A percentile compares a stretch with the other conserved stretches of the same genome.
Evolutionary conservation across 2,329 filamentous ascomycete species (phyloP).

Genomic region (Colletotrichum tropicale): DNA sequence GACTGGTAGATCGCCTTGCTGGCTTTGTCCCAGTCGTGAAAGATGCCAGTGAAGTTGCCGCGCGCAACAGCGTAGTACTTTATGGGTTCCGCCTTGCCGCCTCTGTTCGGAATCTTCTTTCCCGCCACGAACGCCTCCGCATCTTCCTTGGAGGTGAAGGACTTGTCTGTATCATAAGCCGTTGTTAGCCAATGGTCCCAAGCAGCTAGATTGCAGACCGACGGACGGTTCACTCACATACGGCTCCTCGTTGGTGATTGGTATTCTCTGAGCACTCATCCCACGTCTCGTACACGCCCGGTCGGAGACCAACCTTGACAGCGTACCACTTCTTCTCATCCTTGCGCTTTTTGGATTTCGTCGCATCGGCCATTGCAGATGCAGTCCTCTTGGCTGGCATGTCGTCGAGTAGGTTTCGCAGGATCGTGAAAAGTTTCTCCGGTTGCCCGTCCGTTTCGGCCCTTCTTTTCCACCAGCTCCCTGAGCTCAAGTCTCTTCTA

Average conservation of each 20-base stretch:
- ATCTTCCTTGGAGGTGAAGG: conserved; percentile 74
- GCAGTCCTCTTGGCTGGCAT: conserved; percentile 19
- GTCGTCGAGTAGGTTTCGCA: neutral
- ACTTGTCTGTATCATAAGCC: conserved; percentile 66
- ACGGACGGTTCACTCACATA: conserved; percentile 58
- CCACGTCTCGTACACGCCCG: conserved; percentile 61
- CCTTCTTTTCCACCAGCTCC: neutral
- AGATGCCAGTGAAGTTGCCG: conserved; percentile 63
- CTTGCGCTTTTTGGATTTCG: conserved; percentile 51
- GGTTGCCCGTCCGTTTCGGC: neutral
- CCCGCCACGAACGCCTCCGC: conserved; percentile 80
- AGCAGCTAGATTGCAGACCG: neutral
- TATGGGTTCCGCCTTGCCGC: conserved; percentile 42
- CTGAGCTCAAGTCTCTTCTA: neutral
- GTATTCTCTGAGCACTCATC: conserved; percentile 66
- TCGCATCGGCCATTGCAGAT: neutral
- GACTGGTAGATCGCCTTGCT: conserved; percentile 76
- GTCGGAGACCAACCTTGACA: conserved; percentile 60
- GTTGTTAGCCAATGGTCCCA: neutral
- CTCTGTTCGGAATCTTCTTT: conserved; percentile 45
- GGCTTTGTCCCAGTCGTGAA: conserved; percentile 70
- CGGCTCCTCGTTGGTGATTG: conserved; percentile 65
- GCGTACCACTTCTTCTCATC: conserved; percentile 66
- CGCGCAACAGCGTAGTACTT: conserved; percentile 67
- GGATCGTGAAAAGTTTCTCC: neutral